Percentiles rank a stretch among this genome's conserved stretches.
These are phyloP conservation scores for Perkinsus olseni DNA, from an alignment of 169 alveolate species.

Conservation along the genomic window DNA sequence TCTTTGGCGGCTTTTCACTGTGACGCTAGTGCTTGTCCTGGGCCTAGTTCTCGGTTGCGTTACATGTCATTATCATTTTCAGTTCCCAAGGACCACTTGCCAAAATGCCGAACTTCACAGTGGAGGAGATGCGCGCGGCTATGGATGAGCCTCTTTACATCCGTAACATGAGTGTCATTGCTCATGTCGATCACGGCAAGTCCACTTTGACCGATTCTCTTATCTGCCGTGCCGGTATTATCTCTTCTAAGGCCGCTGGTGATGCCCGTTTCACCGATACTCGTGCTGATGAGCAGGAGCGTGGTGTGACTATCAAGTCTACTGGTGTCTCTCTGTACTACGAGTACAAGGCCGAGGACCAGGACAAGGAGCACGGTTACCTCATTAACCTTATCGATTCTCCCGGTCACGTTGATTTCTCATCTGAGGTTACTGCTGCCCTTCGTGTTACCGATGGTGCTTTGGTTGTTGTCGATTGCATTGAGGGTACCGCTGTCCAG, in stretches of 20 bases:
- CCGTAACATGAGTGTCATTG: slow-evolving; percentile 99
- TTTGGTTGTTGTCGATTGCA: slow-evolving; percentile 96
- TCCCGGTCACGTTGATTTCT: slow-evolving; percentile 99
- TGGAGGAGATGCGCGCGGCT: slow-evolving; percentile 96
- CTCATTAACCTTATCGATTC: slow-evolving; percentile 97
- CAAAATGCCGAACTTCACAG: slow-evolving; percentile 94
- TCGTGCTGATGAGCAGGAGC: slow-evolving; percentile 97
- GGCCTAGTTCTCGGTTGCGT: no score
- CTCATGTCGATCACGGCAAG: slow-evolving; percentile 99
- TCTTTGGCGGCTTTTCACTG: no score
- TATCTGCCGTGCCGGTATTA: slow-evolving; percentile 97
- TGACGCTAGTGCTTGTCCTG: no score
- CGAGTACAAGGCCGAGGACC: slow-evolving; percentile 89
- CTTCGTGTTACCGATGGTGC: slow-evolving; percentile 99
- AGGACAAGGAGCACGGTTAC: slow-evolving; percentile 66
- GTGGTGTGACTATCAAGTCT: slow-evolving; percentile 98
- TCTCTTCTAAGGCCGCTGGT: slow-evolving; percentile 96
- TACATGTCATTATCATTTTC: no score
- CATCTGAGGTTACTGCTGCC: slow-evolving; percentile 99
- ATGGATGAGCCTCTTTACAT: slow-evolving; percentile 96
- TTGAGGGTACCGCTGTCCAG: slow-evolving; percentile 98
- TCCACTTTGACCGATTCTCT: slow-evolving; percentile 97
- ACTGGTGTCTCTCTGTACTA: slow-evolving; percentile 98
- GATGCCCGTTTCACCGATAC: slow-evolving; percentile 99
- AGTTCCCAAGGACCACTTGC: slow-evolving; percentile 1